Evolutionary conservation across 2,329 filamentous ascomycete genomes (phyloP), one percentile per base, ranked within the genome.

Genomic region (Helotiales sp.): DNA sequence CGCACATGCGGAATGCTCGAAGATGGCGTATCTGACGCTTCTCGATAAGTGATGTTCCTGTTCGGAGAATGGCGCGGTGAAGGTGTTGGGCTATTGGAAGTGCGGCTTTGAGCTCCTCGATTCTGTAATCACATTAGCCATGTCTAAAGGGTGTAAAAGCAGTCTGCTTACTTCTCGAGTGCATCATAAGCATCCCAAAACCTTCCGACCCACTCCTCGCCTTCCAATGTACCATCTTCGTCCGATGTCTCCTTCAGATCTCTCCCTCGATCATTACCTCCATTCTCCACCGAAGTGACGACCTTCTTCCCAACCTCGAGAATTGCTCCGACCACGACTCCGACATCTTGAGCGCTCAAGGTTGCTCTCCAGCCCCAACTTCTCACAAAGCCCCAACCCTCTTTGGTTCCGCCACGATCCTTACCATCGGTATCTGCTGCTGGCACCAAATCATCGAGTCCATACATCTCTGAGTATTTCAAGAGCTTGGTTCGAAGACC

Each of bases 361-460:
- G 93, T 97, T 0, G 93, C 93, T 71, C 93, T 89, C 93, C 93
- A 99, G 10, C 95, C 95, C 95, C 95, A 99, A 71, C 91, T 96
- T 58, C 93, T 84, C 17, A 98, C 93, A 70, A 98, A 99, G 0
- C 95, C 93, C 93, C 93, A 98, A 10, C 92, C 93, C 72, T 96
- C 92, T 70, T 93, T 93, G 47, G 86, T 84, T 22, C 88, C 86
- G 17, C 81, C 87, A 52, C 85, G 83, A 63, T 88, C 85, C 65
- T 83, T 83, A 4, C 85, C 86, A 63, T 89, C 87, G 5, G 87
- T 86, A 58, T 89, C 87, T 10, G 87, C 83, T 4, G 88, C 85
- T 1, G 93, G 93, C 0, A 99, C 92, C 69, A 99, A 86, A 52
- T 93, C 95, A 63, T 98, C 93, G 1, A 99, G 82, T 27, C 96